These are phyloP conservation scores for Diaporthe eres DNA, from an alignment of 2,329 filamentous ascomycete genomes.

Conservation along the genomic window DNA sequence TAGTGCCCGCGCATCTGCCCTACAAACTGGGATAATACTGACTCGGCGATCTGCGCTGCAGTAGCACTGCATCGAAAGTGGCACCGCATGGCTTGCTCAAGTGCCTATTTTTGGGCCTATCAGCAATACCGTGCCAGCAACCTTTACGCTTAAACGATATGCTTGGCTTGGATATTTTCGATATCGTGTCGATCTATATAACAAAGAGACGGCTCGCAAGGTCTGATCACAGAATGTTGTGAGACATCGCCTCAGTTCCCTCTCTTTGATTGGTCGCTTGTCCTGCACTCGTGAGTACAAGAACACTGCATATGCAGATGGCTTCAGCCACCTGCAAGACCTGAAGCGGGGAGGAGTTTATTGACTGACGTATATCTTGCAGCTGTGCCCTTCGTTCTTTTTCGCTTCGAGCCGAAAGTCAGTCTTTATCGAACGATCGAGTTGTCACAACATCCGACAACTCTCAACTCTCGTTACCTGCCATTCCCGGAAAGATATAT, in stretches of 20 bases:
- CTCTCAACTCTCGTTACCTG: background rate
- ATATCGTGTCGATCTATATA: conserved; percentile 25
- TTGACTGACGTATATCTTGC: conserved; percentile 18
- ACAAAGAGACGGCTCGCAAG: background rate
- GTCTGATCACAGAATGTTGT: conserved; percentile 16
- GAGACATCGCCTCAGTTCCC: conserved; percentile 9
- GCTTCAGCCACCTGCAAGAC: conserved; percentile 4
- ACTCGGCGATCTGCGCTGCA: conserved; percentile 31
- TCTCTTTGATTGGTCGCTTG: conserved; percentile 15
- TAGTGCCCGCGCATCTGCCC: conserved; percentile 5
- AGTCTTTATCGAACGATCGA: conserved; percentile 18
- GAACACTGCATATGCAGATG: conserved; percentile 16
- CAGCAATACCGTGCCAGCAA: conserved; percentile 2
- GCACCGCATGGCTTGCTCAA: conserved; percentile 10
- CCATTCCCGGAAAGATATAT: background rate
- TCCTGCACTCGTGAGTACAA: conserved; percentile 27
- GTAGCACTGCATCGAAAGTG: conserved; percentile 21
- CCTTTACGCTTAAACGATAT: background rate
- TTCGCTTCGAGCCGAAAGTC: background rate
- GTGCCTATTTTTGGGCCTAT: conserved; percentile 31
- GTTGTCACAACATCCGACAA: background rate
- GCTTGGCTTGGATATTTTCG: background rate
- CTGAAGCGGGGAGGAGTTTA: background rate
- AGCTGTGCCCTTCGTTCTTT: conserved; percentile 20
- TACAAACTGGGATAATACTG: conserved; percentile 24